Conservation (phyloP, 1,139 yeast genomes). For the Hansenula anomala region DNA sequence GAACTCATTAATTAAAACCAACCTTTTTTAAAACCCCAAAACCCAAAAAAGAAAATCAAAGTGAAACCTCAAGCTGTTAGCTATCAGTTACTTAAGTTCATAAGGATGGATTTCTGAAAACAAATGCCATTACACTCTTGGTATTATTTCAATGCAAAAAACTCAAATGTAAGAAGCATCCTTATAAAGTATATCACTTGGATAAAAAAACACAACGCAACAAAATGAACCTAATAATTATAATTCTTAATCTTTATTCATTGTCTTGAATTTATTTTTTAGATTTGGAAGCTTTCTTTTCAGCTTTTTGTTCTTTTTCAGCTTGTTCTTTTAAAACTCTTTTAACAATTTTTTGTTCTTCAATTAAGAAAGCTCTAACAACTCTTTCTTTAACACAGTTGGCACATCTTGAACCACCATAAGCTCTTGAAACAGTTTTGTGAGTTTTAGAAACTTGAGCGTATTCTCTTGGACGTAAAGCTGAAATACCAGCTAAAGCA, state of each 20-base stretch:
- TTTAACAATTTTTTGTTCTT: slow-evolving; percentile 99
- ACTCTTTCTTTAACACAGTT: slow-evolving; percentile 98
- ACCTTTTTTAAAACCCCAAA: neutral
- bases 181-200: neutral
- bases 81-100: no score
- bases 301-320: slow-evolving; percentile 62
- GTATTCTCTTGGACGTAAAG: slow-evolving; percentile 97
- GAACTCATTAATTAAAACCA: slow-evolving; percentile 1
- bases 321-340: slow-evolving; percentile 95
- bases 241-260: no score
- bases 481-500: slow-evolving; percentile 86
- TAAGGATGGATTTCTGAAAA: no score
- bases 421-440: slow-evolving; percentile 98
- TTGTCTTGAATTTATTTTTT: slow-evolving; percentile 11
- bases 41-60: neutral
- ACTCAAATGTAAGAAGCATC: no score
- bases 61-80: no score
- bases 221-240: neutral
- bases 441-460: slow-evolving; percentile 92
- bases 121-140: no score
- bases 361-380: slow-evolving; percentile 98
- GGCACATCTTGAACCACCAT: slow-evolving; percentile 99
- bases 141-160: no score
- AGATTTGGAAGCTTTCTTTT: slow-evolving; percentile 22
- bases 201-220: neutral